phyloP scores from a whole-genome alignment of 2,329 filamentous ascomycete genomes.

The Rhinocladiella similis region DNA sequence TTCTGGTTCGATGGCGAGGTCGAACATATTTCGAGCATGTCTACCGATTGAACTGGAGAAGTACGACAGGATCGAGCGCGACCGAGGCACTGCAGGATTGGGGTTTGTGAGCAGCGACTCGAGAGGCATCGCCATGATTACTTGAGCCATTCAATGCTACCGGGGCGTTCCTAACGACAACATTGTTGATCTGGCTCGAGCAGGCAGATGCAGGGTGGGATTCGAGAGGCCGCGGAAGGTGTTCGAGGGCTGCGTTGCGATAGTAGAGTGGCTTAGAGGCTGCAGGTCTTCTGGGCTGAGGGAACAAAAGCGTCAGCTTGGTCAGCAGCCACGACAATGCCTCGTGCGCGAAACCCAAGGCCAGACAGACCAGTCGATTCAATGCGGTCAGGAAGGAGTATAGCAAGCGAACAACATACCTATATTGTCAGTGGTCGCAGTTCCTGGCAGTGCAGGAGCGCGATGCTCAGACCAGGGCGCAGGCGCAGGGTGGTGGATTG shows the following conservation, averaged over 20 bases:
- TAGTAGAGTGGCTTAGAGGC: neutral
- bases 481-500: neutral
- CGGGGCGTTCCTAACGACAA: constrained; percentile 8
- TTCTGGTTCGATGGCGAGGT: constrained; percentile 63
- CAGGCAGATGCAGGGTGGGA: neutral
- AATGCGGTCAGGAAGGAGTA: neutral
- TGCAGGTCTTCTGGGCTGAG: neutral
- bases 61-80: constrained; percentile 51
- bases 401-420: neutral
- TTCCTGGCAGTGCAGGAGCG: neutral
- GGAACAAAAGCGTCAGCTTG: neutral
- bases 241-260: neutral
- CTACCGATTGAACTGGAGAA: constrained; percentile 57
- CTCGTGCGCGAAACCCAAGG: neutral
- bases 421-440: neutral
- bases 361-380: neutral
- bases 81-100: constrained; percentile 41
- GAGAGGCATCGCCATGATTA: constrained; percentile 28
- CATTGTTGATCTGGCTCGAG: constrained; percentile 12
- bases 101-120: constrained; percentile 40
- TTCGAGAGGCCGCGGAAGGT: neutral
- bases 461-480: neutral
- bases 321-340: neutral
- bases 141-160: constrained; percentile 24
- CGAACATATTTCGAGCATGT: constrained; percentile 57